Percentiles rank a stretch among this genome's conserved stretches.
phyloP scores from a whole-genome alignment of 495 filamentous ascomycete genomes.

The Tuber indicum region DNA sequence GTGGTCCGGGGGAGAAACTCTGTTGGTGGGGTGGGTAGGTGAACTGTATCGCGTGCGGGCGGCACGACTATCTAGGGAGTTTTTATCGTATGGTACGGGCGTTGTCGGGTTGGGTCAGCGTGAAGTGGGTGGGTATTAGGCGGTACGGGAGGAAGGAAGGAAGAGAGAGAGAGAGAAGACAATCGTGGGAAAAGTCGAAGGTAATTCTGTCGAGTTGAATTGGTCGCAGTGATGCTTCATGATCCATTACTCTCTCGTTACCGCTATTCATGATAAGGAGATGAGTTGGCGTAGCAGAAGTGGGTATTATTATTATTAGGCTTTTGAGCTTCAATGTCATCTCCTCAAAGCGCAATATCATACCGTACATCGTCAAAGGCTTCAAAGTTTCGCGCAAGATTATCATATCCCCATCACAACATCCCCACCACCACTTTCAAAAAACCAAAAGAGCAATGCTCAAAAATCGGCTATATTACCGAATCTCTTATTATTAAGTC shows the following conservation, averaged over 20 bases:
- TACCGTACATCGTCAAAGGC: neutral
- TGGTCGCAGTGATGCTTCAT: neutral
- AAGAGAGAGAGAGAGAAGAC: too few species aligned
- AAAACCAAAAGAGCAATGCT: neutral
- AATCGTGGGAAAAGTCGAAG: constrained; percentile 14
- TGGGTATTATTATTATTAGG: neutral
- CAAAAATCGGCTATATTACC: neutral
- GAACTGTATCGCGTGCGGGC: too few species aligned
- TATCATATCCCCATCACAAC: neutral
- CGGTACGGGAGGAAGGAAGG: too few species aligned
- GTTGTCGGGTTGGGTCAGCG: too few species aligned
- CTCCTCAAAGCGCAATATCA: neutral
- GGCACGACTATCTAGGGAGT: too few species aligned
- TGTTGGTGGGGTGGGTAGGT: too few species aligned
- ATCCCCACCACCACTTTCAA: neutral
- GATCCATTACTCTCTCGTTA: neutral
- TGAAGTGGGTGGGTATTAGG: too few species aligned
- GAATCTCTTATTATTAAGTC: neutral
- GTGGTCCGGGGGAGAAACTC: too few species aligned
- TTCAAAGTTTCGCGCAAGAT: neutral
- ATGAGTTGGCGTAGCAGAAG: neutral
- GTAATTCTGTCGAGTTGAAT: constrained; percentile 12
- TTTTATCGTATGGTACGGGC: too few species aligned
- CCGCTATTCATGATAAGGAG: neutral
- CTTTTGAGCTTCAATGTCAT: neutral